phyloP scores from a whole-genome alignment of 2,329 filamentous ascomycete genomes.

The Talaromyces islandicus region DNA sequence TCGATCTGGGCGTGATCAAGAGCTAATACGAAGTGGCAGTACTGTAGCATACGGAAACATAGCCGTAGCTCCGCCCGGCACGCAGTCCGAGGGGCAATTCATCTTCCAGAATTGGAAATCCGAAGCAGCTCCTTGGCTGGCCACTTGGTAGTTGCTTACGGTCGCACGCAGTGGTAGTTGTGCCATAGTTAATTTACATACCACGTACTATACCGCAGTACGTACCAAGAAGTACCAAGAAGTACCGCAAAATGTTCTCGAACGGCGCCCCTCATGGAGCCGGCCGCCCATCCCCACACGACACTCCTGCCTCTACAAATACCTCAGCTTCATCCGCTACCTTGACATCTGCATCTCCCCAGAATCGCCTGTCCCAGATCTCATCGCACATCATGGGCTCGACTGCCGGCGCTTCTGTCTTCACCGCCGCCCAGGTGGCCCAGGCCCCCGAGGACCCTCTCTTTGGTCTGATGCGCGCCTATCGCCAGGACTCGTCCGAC shows the following conservation, averaged over 20 bases:
- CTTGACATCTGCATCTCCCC: background rate
- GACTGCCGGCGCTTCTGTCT: constrained; percentile 54
- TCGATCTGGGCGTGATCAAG: too few relatives aligned
- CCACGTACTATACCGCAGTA: too few relatives aligned
- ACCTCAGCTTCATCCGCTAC: background rate
- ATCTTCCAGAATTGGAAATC: background rate
- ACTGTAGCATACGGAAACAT: too few relatives aligned
- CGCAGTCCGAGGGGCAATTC: too few relatives aligned
- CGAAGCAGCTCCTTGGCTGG: background rate
- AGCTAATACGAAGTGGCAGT: too few relatives aligned
- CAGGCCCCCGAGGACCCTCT: constrained; percentile 92
- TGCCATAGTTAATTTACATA: too few relatives aligned
- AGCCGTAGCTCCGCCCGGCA: too few relatives aligned
- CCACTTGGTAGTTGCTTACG: too few relatives aligned
- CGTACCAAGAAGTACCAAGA: too few relatives aligned
- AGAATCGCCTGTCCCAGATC: constrained; percentile 26
- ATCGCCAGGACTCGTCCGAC: constrained; percentile 65
- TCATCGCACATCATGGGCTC: constrained; percentile 60
- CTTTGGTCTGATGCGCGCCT: constrained; percentile 87
- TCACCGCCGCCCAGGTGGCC: constrained; percentile 70
- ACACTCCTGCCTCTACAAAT: background rate
- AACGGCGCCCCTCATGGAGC: background rate
- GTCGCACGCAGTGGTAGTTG: too few relatives aligned
- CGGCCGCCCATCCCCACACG: background rate
- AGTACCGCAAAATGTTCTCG: constrained; percentile 4